Conservation (phyloP, 2,329 filamentous ascomycete species). For the Escovopsis weberi region DNA sequence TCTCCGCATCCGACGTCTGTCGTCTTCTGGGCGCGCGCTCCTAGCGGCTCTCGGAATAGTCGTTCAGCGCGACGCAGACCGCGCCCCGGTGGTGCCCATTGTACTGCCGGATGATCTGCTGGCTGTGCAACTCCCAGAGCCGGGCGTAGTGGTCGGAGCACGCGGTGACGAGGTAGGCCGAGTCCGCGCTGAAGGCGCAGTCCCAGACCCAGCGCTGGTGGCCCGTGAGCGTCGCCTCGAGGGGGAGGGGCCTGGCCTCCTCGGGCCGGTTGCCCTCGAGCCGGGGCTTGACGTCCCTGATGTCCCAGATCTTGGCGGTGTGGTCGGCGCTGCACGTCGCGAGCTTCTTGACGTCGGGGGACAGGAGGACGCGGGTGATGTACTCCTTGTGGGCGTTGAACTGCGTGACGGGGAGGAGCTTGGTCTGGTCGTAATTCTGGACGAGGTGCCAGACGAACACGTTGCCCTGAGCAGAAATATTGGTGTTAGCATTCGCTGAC, state of each 20-base stretch:
- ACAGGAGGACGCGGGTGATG: conserved; percentile 81
- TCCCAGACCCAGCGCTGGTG: conserved; percentile 98
- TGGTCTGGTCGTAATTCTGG: conserved; percentile 67
- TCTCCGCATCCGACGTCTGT: no score
- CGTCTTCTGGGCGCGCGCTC: no score
- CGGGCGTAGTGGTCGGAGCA: conserved; percentile 89
- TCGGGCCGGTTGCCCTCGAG: conserved; percentile 13
- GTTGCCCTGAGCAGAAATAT: conserved; percentile 49
- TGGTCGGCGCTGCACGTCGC: conserved; percentile 91
- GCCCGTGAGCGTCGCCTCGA: conserved; percentile 75
- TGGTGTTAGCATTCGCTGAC: neutral
- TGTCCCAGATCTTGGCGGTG: conserved; percentile 90
- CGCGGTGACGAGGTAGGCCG: conserved; percentile 82
- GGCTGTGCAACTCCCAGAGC: conserved; percentile 75
- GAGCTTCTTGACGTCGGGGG: conserved; percentile 84
- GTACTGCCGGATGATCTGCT: conserved; percentile 86
- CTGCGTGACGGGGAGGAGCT: conserved; percentile 72
- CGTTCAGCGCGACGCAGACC: conserved; percentile 85
- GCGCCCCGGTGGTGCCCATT: conserved; percentile 87
- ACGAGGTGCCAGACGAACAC: conserved; percentile 95
- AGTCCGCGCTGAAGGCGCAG: conserved; percentile 87
- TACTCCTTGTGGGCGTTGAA: conserved; percentile 87
- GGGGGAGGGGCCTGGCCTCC: conserved; percentile 49
- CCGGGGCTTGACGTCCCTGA: conserved; percentile 51
- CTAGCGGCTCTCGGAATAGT: conserved; percentile 43